These are phyloP conservation scores for Fusarium sublunatum DNA, from an alignment of 2,329 filamentous ascomycete genomes.

Conservation along the genomic window DNA sequence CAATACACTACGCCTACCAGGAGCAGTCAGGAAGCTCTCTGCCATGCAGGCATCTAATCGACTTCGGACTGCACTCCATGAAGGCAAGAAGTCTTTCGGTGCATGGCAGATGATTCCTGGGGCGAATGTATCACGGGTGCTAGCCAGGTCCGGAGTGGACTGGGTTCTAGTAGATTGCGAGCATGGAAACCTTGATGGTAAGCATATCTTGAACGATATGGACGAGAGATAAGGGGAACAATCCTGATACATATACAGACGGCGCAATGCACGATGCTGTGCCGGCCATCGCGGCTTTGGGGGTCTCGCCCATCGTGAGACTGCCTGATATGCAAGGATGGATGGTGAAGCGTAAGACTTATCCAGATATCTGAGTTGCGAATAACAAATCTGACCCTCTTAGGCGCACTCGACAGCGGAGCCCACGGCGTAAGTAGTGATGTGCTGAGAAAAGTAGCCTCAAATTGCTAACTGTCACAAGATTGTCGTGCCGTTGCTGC, in stretches of 20 bases:
- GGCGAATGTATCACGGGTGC: slow-evolving; percentile 66
- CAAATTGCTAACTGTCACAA: slow-evolving; percentile 35
- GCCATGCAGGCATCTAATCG: slow-evolving; percentile 60
- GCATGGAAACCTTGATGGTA: slow-evolving; percentile 64
- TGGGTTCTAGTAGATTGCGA: slow-evolving; percentile 72
- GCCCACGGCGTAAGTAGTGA: slow-evolving; percentile 59
- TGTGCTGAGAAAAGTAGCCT: neutral
- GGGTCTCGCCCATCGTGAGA: slow-evolving; percentile 58
- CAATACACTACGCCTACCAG: slow-evolving; percentile 19
- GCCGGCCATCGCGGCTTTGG: slow-evolving; percentile 61
- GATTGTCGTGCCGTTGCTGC: slow-evolving; percentile 60
- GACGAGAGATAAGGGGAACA: neutral
- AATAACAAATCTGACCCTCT: slow-evolving; percentile 6
- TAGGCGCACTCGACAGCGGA: slow-evolving; percentile 62
- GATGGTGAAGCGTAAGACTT: slow-evolving; percentile 57
- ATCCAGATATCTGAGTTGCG: neutral
- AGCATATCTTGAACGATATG: neutral
- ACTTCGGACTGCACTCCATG: slow-evolving; percentile 61
- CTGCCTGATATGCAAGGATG: slow-evolving; percentile 63
- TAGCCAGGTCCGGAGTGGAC: slow-evolving; percentile 72
- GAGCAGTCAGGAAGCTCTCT: slow-evolving; percentile 28
- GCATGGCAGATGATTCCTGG: slow-evolving; percentile 74
- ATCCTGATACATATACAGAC: slow-evolving; percentile 47
- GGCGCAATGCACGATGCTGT: slow-evolving; percentile 65
- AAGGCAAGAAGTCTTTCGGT: slow-evolving; percentile 63